These are phyloP conservation scores for Podosphaera leucotricha DNA, from an alignment of 2,329 filamentous ascomycete genomes.

Conservation along the genomic window DNA sequence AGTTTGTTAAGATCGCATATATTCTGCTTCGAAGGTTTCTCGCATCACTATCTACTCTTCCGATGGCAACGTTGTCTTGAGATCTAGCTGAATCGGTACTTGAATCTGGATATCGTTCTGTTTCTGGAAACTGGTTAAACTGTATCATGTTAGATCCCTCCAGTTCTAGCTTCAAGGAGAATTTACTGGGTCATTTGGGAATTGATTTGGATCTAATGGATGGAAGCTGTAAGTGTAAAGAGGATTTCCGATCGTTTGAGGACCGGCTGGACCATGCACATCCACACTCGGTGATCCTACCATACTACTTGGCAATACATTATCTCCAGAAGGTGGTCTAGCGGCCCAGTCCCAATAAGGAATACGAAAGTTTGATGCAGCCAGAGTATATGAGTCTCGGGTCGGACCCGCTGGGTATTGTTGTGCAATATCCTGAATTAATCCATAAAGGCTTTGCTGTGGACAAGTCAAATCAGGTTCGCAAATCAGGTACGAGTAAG, in stretches of 20 bases:
- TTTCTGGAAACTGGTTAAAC: conserved; percentile 35
- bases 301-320: conserved; percentile 17
- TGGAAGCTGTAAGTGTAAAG: conserved; percentile 28
- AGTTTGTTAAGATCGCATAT: conserved; percentile 42
- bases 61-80: conserved; percentile 32
- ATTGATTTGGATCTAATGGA: conserved; percentile 20
- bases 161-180: background rate
- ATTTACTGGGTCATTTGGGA: conserved; percentile 35
- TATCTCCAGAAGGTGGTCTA: background rate
- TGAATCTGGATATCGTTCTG: conserved; percentile 28
- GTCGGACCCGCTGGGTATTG: conserved; percentile 8
- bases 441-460: conserved; percentile 28
- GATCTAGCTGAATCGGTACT: conserved; percentile 23
- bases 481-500: background rate
- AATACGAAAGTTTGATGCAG: background rate
- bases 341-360: conserved; percentile 9
- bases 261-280: conserved; percentile 28
- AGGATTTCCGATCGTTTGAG: conserved; percentile 24
- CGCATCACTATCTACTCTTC: conserved; percentile 27
- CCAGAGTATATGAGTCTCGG: conserved; percentile 20
- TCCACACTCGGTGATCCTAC: conserved; percentile 21
- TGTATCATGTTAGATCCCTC: conserved; percentile 11
- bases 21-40: conserved; percentile 35
- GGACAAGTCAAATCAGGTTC: background rate
- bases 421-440: conserved; percentile 23